Evolutionary conservation across 192 early-diverging fungal species (phyloP).

Genomic region (Gaertneriomyces sp.): DNA sequence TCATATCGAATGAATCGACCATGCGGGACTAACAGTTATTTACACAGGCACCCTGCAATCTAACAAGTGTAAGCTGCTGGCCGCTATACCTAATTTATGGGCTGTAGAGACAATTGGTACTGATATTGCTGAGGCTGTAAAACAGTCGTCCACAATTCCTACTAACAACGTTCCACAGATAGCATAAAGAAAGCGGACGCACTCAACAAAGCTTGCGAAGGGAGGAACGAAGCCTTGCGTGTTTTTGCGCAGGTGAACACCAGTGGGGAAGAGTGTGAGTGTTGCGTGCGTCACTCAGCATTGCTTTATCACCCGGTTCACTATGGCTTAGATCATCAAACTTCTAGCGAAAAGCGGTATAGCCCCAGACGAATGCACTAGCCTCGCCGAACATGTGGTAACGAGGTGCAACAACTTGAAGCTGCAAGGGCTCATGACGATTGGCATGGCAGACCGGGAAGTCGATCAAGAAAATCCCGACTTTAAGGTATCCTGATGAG

Average conservation of each 20-base stretch:
- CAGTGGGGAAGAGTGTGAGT: constrained; percentile 76
- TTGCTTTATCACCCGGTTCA: too few species aligned
- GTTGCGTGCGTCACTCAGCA: not conserved
- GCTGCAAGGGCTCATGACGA: constrained; percentile 91
- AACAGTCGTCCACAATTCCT: constrained; percentile 2
- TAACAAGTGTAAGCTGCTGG: constrained; percentile 93
- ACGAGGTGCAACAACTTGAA: constrained; percentile 64
- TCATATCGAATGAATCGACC: constrained; percentile 24
- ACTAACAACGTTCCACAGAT: constrained; percentile 40
- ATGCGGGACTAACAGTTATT: not conserved
- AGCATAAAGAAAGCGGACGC: constrained; percentile 75
- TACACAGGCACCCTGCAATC: constrained; percentile 66
- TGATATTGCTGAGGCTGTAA: not conserved
- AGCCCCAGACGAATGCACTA: constrained; percentile 43
- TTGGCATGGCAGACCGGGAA: constrained; percentile 64
- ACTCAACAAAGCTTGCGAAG: constrained; percentile 72
- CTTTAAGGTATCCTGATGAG: constrained; percentile 53
- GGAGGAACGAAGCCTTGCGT: constrained; percentile 51
- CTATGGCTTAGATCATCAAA: too few species aligned
- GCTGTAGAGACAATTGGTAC: constrained; percentile 84
- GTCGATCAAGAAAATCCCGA: constrained; percentile 62
- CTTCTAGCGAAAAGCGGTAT: constrained; percentile 77
- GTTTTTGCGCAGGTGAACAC: constrained; percentile 97
- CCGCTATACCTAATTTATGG: constrained; percentile 83
- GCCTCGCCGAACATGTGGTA: constrained; percentile 62